Evolutionary conservation across 2,329 filamentous ascomycete species (phyloP), one percentile per base, ranked within the genome.

Genomic region (Aureobasidium subglaciale): DNA sequence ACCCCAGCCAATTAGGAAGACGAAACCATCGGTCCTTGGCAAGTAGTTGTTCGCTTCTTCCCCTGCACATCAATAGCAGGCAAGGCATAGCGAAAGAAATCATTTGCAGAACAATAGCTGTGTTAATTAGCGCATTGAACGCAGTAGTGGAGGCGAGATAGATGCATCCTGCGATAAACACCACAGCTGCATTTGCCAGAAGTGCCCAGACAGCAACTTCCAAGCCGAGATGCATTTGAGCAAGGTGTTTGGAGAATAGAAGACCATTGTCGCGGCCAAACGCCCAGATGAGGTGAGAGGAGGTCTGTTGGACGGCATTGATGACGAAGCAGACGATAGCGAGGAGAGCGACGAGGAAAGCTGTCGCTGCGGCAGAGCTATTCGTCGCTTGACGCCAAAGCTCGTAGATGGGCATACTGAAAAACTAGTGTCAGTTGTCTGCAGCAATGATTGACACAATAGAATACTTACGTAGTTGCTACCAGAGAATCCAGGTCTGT

Each of bases 171-270:
- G 58, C 25, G 6, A 58, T 70, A 1, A 78, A 79, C 46, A 76
- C 72, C 4, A 81, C 43, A 27, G 71, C 56, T 3, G 72, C 71
- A 54, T 77, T 78, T 57, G 77, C 73, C n/a, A 82, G 54, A 0
- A 79, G 80, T 1, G 80, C 72, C 59, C 79, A 77, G 56, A 82
- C 70, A 1, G 80, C 80, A 61, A 80, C 82, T 59, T 78, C 77
- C 58, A 79, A 75, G 1, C 57, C 67, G 55, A 71, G 69, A 63
- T 77, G 75, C 59, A 83, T 78, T 18, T 61, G 65, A n/a, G 73
- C 68, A 46, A 82, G 75, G 65, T 78, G 69, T 20, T 63, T 56
- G 2, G 75, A 74, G 62, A 80, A 77, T 0, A 80, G 79, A 5
- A 81, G 79, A 9, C 80, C 80, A 25, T 77, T 75, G 63, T 83